Percentiles rank a stretch among this genome's conserved stretches.
These are phyloP conservation scores for Delonix regia DNA, from an alignment of 306 rosid genomes.

Conservation along the genomic window DNA sequence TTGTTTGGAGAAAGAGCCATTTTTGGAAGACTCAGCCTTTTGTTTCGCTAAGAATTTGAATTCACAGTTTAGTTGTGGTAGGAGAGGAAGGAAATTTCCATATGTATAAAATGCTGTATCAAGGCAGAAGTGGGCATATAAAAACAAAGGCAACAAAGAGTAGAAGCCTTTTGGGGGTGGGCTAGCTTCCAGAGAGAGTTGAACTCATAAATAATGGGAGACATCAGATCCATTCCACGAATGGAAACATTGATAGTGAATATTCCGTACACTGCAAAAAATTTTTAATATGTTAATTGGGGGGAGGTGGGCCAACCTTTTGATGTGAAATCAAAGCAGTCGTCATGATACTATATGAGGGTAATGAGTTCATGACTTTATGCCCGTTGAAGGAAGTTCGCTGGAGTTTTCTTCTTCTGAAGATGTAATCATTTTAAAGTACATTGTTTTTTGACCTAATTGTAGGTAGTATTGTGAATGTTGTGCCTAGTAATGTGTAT, in stretches of 20 bases:
- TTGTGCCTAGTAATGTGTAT: slow-evolving; percentile 19
- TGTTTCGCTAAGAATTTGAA: slow-evolving; percentile 18
- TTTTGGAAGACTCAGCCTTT: neutral
- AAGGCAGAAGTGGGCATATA: neutral
- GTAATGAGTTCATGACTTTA: neutral
- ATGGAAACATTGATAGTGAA: neutral
- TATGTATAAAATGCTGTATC: slow-evolving; percentile 1
- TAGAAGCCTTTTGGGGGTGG: neutral
- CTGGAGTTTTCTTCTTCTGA: neutral
- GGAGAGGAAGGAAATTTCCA: neutral
- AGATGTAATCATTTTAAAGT: neutral
- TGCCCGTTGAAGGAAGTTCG: neutral
- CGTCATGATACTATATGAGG: neutral
- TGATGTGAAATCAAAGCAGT: neutral
- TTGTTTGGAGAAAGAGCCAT: neutral
- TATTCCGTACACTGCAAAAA: neutral
- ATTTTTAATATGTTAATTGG: neutral
- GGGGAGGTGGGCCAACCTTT: neutral
- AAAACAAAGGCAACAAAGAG: neutral
- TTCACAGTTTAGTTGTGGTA: slow-evolving; percentile 10
- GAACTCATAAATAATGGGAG: neutral
- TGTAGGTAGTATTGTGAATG: neutral
- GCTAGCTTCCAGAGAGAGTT: neutral
- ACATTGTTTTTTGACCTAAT: neutral
- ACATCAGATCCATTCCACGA: neutral